phyloP scores from a whole-genome alignment of 2,329 filamentous ascomycete genomes.

The Pseudogymnoascus sp. region DNA sequence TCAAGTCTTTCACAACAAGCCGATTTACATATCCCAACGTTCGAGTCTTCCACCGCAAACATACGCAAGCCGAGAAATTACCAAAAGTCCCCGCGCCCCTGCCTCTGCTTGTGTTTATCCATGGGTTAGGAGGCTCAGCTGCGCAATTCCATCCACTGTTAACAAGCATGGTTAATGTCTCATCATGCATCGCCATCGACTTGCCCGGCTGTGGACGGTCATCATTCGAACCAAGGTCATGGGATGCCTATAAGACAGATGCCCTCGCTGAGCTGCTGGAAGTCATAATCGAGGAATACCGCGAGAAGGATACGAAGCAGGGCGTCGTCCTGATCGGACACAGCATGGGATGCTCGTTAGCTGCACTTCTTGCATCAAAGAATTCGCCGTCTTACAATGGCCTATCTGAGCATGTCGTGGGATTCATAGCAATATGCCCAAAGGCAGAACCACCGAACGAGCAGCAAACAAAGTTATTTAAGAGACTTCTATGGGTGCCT shows the following conservation, averaged over 20 bases:
- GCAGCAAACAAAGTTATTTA: slow-evolving; percentile 43
- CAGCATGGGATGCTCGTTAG: slow-evolving; percentile 80
- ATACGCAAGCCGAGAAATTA: slow-evolving; percentile 75
- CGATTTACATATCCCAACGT: slow-evolving; percentile 64
- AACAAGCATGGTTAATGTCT: slow-evolving; percentile 72
- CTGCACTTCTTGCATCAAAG: slow-evolving; percentile 58
- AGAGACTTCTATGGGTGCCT: slow-evolving; percentile 61
- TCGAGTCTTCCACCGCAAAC: slow-evolving; percentile 75
- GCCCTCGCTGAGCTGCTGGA: slow-evolving; percentile 70
- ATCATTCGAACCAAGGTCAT: slow-evolving; percentile 59
- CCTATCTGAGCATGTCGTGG: slow-evolving; percentile 60
- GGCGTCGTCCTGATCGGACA: slow-evolving; percentile 77
- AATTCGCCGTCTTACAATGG: slow-evolving; percentile 42
- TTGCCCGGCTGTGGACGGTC: slow-evolving; percentile 85
- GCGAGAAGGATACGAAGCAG: slow-evolving; percentile 58
- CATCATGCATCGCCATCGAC: slow-evolving; percentile 81
- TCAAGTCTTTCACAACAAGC: slow-evolving; percentile 65
- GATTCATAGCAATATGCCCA: slow-evolving; percentile 77
- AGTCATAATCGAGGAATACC: slow-evolving; percentile 65
- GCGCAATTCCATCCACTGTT: slow-evolving; percentile 81
- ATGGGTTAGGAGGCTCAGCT: slow-evolving; percentile 86
- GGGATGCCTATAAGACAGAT: slow-evolving; percentile 73
- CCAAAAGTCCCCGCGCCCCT: slow-evolving; percentile 65
- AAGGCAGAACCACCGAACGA: slow-evolving; percentile 55
- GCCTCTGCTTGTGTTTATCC: slow-evolving; percentile 82